Conservation (phyloP, 129 eudicot genomes). For the Daucus carota region DH1_v3.0 NC_030386.2:7133001-7133500, state of each 20-base stretch:
- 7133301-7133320: not conserved
- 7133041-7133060: constrained; percentile 31
- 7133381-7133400: not conserved
- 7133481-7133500: too few relatives aligned
- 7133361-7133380: not conserved
- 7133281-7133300: not conserved
- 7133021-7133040: constrained; percentile 44
- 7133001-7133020: constrained; percentile 41
- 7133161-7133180: not conserved
- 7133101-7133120: constrained; percentile 33
- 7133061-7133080: constrained; percentile 44
- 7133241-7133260: not conserved
- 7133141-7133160: not conserved
- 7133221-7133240: not conserved
- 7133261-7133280: not conserved
- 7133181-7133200: not conserved
- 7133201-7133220: not conserved
- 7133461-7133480: too few relatives aligned
- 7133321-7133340: not conserved
- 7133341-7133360: not conserved
- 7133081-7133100: constrained; percentile 45
- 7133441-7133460: not conserved
- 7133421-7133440: not conserved
- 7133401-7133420: not conserved
- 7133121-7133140: not conserved